Evolutionary conservation across 108 stramenopile genomes (phyloP).

Genomic region (Fistulifera solaris): DNA sequence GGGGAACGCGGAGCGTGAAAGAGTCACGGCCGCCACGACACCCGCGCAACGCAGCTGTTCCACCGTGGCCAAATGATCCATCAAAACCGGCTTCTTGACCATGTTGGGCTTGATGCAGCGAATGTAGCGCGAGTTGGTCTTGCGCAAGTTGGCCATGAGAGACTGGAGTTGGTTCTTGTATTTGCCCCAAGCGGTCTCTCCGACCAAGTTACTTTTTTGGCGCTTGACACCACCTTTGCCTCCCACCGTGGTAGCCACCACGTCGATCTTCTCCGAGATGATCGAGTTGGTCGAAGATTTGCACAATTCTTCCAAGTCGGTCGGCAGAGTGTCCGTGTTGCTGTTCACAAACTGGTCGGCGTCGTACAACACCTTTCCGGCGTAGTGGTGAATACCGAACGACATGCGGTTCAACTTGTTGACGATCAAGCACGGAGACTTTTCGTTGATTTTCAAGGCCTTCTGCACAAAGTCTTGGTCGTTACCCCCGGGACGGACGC

Average conservation of each 20-base stretch:
- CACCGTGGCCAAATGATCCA: constrained; percentile 74
- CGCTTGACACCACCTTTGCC: constrained; percentile 13
- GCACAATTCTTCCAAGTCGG: constrained; percentile 55
- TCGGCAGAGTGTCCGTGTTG: constrained; percentile 80
- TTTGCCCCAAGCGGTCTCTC: constrained; percentile 67
- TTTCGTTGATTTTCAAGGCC: constrained; percentile 43
- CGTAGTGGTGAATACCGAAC: constrained; percentile 94
- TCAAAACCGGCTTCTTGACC: constrained; percentile 59
- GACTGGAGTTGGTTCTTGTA: constrained; percentile 63
- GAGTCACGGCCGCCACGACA: constrained; percentile 85
- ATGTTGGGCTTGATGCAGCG: constrained; percentile 85
- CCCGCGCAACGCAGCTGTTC: constrained; percentile 94
- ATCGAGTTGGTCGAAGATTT: constrained; percentile 42
- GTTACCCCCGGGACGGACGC: constrained; percentile 82
- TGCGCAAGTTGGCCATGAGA: constrained; percentile 57
- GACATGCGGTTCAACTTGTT: constrained; percentile 41
- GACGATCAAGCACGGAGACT: constrained; percentile 43
- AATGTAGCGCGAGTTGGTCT: constrained; percentile 74
- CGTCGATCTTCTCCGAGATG: constrained; percentile 24
- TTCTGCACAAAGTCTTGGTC: constrained; percentile 75
- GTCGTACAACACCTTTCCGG: constrained; percentile 84
- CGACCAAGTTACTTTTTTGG: constrained; percentile 49
- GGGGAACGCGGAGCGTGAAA: constrained; percentile 90
- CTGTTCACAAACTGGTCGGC: constrained; percentile 75
- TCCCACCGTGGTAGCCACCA: constrained; percentile 5